Base-by-base conservation (phyloP, 2,329 filamentous ascomycete genomes). In the Paraphaeosphaeria sporulosa region DNA sequence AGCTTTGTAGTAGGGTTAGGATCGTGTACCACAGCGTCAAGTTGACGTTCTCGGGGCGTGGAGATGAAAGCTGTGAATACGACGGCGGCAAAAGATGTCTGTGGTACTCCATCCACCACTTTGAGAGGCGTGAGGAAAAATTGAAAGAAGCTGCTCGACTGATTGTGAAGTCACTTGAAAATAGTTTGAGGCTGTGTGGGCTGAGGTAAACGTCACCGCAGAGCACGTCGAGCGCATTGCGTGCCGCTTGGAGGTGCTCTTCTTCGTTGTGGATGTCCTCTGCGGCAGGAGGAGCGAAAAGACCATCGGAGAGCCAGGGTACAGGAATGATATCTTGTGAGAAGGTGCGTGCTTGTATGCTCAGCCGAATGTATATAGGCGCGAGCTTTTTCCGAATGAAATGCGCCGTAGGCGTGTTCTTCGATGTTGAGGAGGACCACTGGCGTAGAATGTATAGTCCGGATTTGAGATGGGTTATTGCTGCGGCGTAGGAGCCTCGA, bases 321-420 rank as follows among this genome's bases (percentile, higher is more conserved):
- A 55, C 23, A 8, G 49, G 49, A 3, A 27, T 23, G 34, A 54
- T 19, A 23, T 58, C 48, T 30, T 47, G 3, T 9, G 32, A n/a
- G 19, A 55, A 43, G 13, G 59, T 61, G 10, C 49, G 43, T 23
- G 59, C 59, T 30, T 57, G 54, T 4, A 61, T 34, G 19, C 54
- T 47, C n/a, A 61, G 43, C 9, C 59, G 48, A 36, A 38, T 47
- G n/a, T 54, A 49, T 8, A 61, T 25, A 2, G 59, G 59, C 9
- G 34, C 59, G 21, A 61, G 21, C 23, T 61, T 44, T 10, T 32
- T 25, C 1, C 59, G 54, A 15, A 61, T 58, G 36, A 61, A 34
- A 30, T 61, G 59, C 7, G 49, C 55, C 12, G 49, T 50, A 9
- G 59, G 59, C 17, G 54, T 54, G 8, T 44, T 51, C 12, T 27